A percentile compares a stretch with the other conserved stretches of the same genome.
Conservation (phyloP, 2,329 filamentous ascomycete genomes). For the Scedosporium minutisporum region DNA sequence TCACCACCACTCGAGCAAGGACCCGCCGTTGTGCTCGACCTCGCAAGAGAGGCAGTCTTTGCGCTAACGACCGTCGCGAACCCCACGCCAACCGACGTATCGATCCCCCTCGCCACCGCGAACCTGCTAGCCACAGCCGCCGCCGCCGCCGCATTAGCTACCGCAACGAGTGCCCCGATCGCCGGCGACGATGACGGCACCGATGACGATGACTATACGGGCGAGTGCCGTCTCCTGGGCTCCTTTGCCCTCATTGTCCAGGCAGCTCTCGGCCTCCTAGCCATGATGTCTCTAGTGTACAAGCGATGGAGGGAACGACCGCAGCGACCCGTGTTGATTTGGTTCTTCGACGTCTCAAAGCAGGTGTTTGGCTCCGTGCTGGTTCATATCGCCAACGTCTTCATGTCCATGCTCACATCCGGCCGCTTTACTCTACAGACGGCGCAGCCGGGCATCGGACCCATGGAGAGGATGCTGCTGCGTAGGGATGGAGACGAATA, state of each 20-base stretch:
- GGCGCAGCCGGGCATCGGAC: constrained; percentile 31
- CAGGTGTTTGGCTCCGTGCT: constrained; percentile 91
- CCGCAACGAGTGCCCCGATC: constrained; percentile 14
- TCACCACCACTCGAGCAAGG: constrained; percentile 2
- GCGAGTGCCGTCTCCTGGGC: constrained; percentile 80
- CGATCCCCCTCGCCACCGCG: constrained; percentile 11
- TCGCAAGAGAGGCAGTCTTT: constrained; percentile 5
- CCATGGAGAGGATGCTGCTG: constrained; percentile 25
- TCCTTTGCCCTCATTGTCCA: constrained; percentile 89
- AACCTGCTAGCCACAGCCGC: constrained; percentile 21
- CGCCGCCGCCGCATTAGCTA: constrained; percentile 18
- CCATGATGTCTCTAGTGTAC: constrained; percentile 77
- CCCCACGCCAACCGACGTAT: constrained; percentile 9
- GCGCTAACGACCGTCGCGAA: not conserved
- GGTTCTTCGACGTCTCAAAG: constrained; percentile 96
- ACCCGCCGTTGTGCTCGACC: constrained; percentile 5
- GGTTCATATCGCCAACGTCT: constrained; percentile 83
- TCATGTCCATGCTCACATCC: constrained; percentile 93
- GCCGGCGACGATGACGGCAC: constrained; percentile 8
- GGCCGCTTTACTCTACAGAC: constrained; percentile 66
- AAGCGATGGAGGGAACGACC: constrained; percentile 90
- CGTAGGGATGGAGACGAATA: constrained; percentile 43
- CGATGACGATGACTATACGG: constrained; percentile 39
- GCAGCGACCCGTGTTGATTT: constrained; percentile 87
- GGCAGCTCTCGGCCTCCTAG: constrained; percentile 71